These are phyloP conservation scores for Amanita fuliginea DNA, from an alignment of 768 basidiomycete species.

Conservation along the genomic window DNA sequence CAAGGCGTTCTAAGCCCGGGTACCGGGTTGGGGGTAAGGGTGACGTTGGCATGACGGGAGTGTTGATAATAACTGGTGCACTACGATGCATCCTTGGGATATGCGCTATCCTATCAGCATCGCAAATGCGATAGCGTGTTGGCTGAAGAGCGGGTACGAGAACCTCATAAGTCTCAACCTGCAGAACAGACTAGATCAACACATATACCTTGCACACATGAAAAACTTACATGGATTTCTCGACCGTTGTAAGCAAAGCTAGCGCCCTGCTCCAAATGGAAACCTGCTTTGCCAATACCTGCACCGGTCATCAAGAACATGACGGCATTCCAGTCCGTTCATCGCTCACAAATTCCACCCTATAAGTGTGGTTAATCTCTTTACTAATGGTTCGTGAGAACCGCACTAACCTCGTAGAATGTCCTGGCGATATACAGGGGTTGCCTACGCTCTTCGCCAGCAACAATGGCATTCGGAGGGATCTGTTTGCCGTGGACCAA, in stretches of 20 bases:
- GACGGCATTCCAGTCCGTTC: not conserved
- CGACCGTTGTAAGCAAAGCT: constrained; percentile 13
- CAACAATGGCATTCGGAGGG: constrained; percentile 13
- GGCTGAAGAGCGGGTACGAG: constrained; percentile 13
- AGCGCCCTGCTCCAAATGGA: constrained; percentile 13
- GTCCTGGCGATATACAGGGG: constrained; percentile 14
- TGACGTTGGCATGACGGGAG: not conserved
- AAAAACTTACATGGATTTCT: constrained; percentile 11
- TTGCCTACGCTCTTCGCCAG: constrained; percentile 12
- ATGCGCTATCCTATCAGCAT: constrained; percentile 2
- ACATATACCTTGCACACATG: not conserved
- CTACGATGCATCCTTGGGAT: constrained; percentile 10
- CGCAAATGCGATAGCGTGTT: constrained; percentile 10
- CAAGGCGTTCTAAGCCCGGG: constrained; percentile 5
- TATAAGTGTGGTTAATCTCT: not conserved
- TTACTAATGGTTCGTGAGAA: not conserved
- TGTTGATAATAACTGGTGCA: not conserved
- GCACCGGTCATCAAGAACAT: not conserved
- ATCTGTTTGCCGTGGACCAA: constrained; percentile 12
- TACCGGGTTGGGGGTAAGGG: not conserved
- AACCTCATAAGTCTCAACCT: constrained; percentile 16
- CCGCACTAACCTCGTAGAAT: constrained; percentile 12
- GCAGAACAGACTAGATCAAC: not conserved
- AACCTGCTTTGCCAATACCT: constrained; percentile 15
- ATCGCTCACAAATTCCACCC: constrained; percentile 6